These are phyloP conservation scores for Phanerochaete sordida DNA, from an alignment of 768 basidiomycete species.

Conservation along the genomic window DNA sequence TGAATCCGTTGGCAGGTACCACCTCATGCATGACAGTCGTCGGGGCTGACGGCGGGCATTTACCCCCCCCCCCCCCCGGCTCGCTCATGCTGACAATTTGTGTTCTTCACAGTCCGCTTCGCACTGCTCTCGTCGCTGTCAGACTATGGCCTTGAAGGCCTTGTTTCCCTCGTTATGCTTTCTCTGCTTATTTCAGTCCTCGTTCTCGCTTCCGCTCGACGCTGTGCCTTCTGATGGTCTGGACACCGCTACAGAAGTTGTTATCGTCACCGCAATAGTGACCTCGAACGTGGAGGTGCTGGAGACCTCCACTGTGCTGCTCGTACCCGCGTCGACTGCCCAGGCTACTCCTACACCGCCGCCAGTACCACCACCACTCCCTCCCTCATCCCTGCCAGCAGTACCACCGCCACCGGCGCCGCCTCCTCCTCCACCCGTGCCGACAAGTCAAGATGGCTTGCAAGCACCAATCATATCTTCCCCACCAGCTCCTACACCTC, in stretches of 20 bases:
- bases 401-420: no score
- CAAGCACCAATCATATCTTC: background rate
- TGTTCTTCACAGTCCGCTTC: background rate
- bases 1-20: background rate
- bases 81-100: background rate
- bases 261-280: constrained; percentile 13
- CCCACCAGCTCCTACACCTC: background rate
- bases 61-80: no score
- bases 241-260: background rate
- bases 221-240: background rate
- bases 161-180: background rate
- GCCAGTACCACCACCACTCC: no score
- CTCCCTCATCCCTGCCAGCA: no score
- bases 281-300: constrained; percentile 12
- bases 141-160: constrained; percentile 12
- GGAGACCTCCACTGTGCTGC: constrained; percentile 10
- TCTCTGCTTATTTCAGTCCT: background rate
- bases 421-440: no score
- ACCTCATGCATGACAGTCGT: no score
- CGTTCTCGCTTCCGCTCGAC: constrained; percentile 7
- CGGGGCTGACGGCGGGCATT: background rate
- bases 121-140: background rate
- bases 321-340: background rate
- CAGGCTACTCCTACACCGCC: background rate
- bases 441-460: background rate